Conservation (phyloP, 805 yeast species). For the Lipomyces japonicus region DNA sequence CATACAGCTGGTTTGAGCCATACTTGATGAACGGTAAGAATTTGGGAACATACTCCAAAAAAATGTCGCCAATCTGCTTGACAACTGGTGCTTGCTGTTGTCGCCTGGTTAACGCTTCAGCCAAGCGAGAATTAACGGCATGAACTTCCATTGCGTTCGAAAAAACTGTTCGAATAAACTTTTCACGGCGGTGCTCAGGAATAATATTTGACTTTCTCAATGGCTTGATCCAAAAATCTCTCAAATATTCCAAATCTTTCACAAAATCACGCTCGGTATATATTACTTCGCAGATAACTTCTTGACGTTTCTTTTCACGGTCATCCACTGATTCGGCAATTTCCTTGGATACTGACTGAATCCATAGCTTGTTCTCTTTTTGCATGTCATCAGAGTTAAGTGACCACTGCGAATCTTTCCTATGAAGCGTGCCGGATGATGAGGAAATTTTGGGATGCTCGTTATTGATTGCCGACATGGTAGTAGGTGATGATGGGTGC, state of each 20-base stretch:
- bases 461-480: slow-evolving; percentile 7
- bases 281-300: slow-evolving; percentile 87
- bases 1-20: slow-evolving; percentile 93
- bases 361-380: slow-evolving; percentile 85
- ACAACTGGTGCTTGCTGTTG: slow-evolving; percentile 84
- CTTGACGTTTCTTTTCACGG: slow-evolving; percentile 87
- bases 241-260: slow-evolving; percentile 84
- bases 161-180: slow-evolving; percentile 86
- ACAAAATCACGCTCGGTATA: slow-evolving; percentile 94
- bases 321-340: slow-evolving; percentile 75
- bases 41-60: slow-evolving; percentile 74
- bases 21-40: slow-evolving; percentile 91
- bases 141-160: slow-evolving; percentile 85
- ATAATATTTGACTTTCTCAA: slow-evolving; percentile 80
- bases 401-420: slow-evolving; percentile 18
- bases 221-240: slow-evolving; percentile 93
- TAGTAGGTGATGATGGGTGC: slow-evolving; percentile 5
- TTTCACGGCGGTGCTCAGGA: slow-evolving; percentile 83
- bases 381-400: slow-evolving; percentile 52
- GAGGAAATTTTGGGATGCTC: slow-evolving; percentile 41
- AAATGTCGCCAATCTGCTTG: slow-evolving; percentile 79
- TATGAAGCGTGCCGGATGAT: slow-evolving; percentile 44
- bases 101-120: slow-evolving; percentile 83
- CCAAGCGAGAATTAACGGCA: slow-evolving; percentile 74
- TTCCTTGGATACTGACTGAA: slow-evolving; percentile 79